Conservation (phyloP, 1,139 yeast genomes). For the Suhomyces kunorum region DNA sequence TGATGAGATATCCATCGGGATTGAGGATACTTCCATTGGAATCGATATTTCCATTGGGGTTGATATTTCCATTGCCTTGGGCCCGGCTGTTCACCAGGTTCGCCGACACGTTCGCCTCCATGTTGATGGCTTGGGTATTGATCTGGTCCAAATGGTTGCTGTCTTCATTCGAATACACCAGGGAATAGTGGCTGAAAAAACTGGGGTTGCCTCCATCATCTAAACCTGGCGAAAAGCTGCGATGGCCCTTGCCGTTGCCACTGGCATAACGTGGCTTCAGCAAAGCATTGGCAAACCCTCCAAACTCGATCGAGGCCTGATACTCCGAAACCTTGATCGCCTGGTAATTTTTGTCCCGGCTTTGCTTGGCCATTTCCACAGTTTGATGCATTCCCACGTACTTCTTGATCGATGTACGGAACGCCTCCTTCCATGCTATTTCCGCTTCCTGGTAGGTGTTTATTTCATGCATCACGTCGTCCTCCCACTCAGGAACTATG, state of each 20-base stretch:
- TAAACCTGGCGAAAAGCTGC: slow-evolving; percentile 20
- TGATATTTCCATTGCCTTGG: too few relatives aligned
- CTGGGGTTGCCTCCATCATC: slow-evolving; percentile 13
- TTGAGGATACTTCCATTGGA: background rate
- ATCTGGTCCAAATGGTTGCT: slow-evolving; percentile 11
- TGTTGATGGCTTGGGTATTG: slow-evolving; percentile 15
- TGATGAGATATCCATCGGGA: too few relatives aligned
- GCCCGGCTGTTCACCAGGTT: background rate
- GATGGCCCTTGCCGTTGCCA: slow-evolving; percentile 10
- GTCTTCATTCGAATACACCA: slow-evolving; percentile 27
- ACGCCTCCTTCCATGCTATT: slow-evolving; percentile 36
- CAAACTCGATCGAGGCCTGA: slow-evolving; percentile 46
- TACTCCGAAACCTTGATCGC: slow-evolving; percentile 39
- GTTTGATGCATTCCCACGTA: slow-evolving; percentile 35
- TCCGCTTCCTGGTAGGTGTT: slow-evolving; percentile 33
- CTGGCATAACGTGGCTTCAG: slow-evolving; percentile 25
- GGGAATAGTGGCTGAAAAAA: slow-evolving; percentile 27
- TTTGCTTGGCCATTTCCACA: slow-evolving; percentile 33
- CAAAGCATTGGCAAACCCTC: slow-evolving; percentile 40
- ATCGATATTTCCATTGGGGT: background rate
- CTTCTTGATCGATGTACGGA: slow-evolving; percentile 33
- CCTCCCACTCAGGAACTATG: slow-evolving; percentile 39
- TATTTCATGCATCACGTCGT: slow-evolving; percentile 35
- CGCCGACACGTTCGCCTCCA: slow-evolving; percentile 3
- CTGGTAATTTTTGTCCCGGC: slow-evolving; percentile 31